Conservation (phyloP, 1,284 basidiomycete genomes). For the Pascua guehoae region DNA sequence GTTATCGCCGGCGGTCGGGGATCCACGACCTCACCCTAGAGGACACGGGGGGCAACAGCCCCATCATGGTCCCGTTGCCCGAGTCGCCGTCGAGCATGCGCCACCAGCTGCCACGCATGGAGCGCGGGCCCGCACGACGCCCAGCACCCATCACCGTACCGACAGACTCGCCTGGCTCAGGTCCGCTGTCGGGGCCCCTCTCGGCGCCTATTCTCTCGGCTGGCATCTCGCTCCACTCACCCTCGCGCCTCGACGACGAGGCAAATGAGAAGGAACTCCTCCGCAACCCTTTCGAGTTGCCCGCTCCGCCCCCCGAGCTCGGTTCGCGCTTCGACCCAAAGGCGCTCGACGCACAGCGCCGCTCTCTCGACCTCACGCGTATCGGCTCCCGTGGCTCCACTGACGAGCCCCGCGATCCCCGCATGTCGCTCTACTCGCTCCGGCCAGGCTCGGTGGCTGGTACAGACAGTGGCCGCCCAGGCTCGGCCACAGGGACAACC, state of each 20-base stretch:
- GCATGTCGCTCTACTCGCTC: background rate
- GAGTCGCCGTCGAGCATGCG: slow-evolving; percentile 12
- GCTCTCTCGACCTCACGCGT: background rate
- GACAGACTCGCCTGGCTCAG: no score
- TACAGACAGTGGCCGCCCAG: background rate
- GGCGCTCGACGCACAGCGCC: slow-evolving; percentile 22
- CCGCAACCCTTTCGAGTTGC: slow-evolving; percentile 43
- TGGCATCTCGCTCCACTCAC: background rate
- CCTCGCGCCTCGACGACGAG: slow-evolving; percentile 7
- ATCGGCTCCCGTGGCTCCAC: background rate
- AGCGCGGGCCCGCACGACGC: background rate
- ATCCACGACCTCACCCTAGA: slow-evolving; percentile 13
- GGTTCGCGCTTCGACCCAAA: slow-evolving; percentile 45
- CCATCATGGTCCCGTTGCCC: slow-evolving; percentile 31
- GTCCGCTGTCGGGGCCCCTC: no score
- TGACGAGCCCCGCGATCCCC: background rate
- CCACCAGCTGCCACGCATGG: background rate
- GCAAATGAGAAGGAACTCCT: slow-evolving; percentile 20
- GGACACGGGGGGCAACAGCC: slow-evolving; percentile 14
- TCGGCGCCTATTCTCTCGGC: no score
- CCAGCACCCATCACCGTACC: slow-evolving; percentile 1
- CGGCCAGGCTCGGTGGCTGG: background rate
- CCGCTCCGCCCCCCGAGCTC: slow-evolving; percentile 34
- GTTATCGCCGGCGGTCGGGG: background rate
- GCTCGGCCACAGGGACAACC: no score